Evolutionary conservation across 106 monocot species (phyloP), one percentile per base, ranked within the genome.

Genomic region (Dactylorhiza incarnata): DNA sequence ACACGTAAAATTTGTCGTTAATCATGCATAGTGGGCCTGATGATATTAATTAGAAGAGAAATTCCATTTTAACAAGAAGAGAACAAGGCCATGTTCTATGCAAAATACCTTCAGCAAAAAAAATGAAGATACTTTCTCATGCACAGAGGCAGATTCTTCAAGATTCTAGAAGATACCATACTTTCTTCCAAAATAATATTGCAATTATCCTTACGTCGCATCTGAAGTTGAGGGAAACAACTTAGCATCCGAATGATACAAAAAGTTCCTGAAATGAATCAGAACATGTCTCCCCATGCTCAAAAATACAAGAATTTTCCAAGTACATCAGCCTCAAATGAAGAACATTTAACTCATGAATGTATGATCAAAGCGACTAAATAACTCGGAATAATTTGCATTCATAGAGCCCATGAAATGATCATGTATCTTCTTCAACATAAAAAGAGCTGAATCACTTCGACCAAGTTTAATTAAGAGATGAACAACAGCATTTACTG

Each of bases 401-500:
- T 49, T 14, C 58, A 61, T 75, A 46, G 74, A 81, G 11, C 73
- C 74, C 68, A 86, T 53, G 48, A 79, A 86, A 65, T 76, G 29
- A 48, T 74, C 71, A 65, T 53, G 49, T 79, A 82, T 78, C 74
- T 63, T 69, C 51, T 74, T 80, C 25, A 80, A 65, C 29, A 89
- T 47, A 67, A n/a, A 26, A 46, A 76, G 65, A 66, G 77, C 83
- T 67, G 79, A 80, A 73, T 61, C 50, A 24, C 68, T 19, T 52
- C 77, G 77, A 1, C 53, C 69, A 22, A 76, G 59, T 81, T 78
- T 90, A 29, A 83, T 55, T 51, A 85, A 71, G 23, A 83, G 67
- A 76, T 58, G 47, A 45, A 79, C 48, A 44, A 87, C 44, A 11
- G 49, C 72, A 17, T 91, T 87, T 68, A 77, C 78, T 65, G 87